These are phyloP conservation scores for Fusarium transvaalense DNA, from an alignment of 2,329 filamentous ascomycete genomes.

Conservation along the genomic window DNA sequence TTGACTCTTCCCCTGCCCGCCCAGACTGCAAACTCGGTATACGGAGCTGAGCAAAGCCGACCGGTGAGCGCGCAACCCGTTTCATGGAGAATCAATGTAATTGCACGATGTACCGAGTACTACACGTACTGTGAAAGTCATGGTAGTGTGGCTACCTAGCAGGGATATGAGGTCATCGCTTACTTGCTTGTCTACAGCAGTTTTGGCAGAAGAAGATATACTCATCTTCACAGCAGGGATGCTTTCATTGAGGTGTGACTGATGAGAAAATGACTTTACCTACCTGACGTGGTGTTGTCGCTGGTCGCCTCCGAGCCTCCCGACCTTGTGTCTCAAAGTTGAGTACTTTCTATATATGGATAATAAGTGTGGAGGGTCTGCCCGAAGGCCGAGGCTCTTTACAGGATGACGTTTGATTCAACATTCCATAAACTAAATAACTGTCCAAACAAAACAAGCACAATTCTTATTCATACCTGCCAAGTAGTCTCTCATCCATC, in stretches of 20 bases:
- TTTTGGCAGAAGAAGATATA: neutral
- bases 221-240: neutral
- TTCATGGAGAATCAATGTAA: slow-evolving; percentile 1
- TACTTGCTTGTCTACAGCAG: neutral
- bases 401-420: slow-evolving; percentile 32
- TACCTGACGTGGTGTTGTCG: neutral
- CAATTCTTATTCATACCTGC: neutral
- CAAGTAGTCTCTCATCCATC: slow-evolving; percentile 7
- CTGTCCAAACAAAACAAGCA: slow-evolving; percentile 19
- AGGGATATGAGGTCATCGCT: slow-evolving; percentile 23
- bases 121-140: too few relatives aligned
- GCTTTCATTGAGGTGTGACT: neutral
- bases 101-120: neutral
- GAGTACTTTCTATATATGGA: neutral
- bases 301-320: slow-evolving; percentile 8
- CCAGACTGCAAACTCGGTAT: slow-evolving; percentile 7
- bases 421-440: neutral
- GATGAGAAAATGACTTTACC: neutral
- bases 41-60: slow-evolving; percentile 10
- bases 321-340: slow-evolving; percentile 15
- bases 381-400: neutral
- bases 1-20: neutral
- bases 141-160: neutral
- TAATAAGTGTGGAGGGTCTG: neutral
- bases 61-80: slow-evolving; percentile 16